Evolutionary conservation across 768 basidiomycete species (phyloP).

Genomic region (Rhizopogon vinicolor): DNA sequence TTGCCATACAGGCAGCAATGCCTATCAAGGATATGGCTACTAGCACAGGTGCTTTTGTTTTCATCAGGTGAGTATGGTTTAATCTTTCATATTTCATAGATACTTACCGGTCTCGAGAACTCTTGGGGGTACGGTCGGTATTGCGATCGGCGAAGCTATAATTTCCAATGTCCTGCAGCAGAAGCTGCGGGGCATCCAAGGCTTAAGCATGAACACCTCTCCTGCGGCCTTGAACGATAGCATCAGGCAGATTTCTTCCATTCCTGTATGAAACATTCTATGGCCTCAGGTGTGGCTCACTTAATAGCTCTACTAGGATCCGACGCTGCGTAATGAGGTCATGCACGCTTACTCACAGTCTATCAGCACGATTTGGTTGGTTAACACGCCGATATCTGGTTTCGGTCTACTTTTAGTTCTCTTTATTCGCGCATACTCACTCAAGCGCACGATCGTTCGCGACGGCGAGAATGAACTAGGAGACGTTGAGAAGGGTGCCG

Average conservation of each 20-base stretch:
- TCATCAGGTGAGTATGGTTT: slow-evolving; percentile 23
- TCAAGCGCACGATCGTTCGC: slow-evolving; percentile 23
- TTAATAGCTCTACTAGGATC: slow-evolving; percentile 17
- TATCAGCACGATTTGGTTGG: slow-evolving; percentile 36
- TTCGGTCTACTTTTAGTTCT: slow-evolving; percentile 27
- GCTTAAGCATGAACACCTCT: slow-evolving; percentile 33
- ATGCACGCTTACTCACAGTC: slow-evolving; percentile 33
- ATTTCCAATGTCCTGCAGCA: slow-evolving; percentile 46
- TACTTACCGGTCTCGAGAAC: slow-evolving; percentile 36
- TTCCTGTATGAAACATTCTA: slow-evolving; percentile 12
- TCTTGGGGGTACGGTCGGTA: slow-evolving; percentile 70
- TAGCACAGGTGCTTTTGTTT: slow-evolving; percentile 30
- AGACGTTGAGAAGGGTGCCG: slow-evolving; percentile 27
- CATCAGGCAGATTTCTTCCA: slow-evolving; percentile 37
- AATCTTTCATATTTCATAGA: neutral
- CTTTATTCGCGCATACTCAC: slow-evolving; percentile 31
- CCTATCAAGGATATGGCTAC: slow-evolving; percentile 42
- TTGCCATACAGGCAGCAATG: slow-evolving; percentile 41
- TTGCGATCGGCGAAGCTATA: slow-evolving; percentile 70
- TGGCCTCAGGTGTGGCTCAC: neutral
- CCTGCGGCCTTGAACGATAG: slow-evolving; percentile 41
- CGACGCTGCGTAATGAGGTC: slow-evolving; percentile 23
- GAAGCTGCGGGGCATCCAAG: slow-evolving; percentile 12
- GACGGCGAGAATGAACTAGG: slow-evolving; percentile 8
- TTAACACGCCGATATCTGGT: slow-evolving; percentile 27